Conservation (phyloP, 2,329 filamentous ascomycete genomes). For the Trichocomaceae sp. region DNA sequence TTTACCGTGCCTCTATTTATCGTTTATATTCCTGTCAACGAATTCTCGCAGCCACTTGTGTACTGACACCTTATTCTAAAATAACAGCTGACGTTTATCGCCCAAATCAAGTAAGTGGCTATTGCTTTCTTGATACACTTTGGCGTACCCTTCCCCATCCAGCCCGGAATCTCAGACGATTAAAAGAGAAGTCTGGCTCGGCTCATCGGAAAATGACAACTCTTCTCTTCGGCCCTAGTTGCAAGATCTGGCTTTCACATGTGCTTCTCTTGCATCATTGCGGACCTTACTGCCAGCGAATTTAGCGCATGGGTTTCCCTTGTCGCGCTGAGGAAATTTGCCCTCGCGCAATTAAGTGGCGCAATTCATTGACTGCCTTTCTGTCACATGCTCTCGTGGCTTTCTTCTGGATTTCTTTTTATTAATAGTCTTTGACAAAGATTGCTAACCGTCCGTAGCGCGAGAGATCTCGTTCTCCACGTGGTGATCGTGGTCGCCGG, state of each 20-base stretch:
- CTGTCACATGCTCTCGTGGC: neutral
- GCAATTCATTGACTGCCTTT: neutral
- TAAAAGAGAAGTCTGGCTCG: neutral
- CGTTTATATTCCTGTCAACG: neutral
- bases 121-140: slow-evolving; percentile 12
- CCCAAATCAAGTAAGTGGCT: slow-evolving; percentile 40
- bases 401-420: neutral
- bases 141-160: neutral
- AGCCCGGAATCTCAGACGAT: neutral
- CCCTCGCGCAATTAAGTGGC: neutral
- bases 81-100: slow-evolving; percentile 43
- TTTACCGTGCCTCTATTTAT: neutral
- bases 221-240: neutral
- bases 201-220: neutral
- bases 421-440: neutral
- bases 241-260: neutral
- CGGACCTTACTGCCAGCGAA: neutral
- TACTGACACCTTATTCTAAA: slow-evolving; percentile 19
- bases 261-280: neutral
- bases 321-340: neutral
- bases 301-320: neutral
- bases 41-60: neutral
- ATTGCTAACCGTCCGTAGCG: slow-evolving; percentile 49
- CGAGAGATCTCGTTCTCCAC: slow-evolving; percentile 64
- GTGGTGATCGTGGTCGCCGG: slow-evolving; percentile 44